Conservation (phyloP, 1,284 basidiomycete species). For the Gomphus bonarii region DNA sequence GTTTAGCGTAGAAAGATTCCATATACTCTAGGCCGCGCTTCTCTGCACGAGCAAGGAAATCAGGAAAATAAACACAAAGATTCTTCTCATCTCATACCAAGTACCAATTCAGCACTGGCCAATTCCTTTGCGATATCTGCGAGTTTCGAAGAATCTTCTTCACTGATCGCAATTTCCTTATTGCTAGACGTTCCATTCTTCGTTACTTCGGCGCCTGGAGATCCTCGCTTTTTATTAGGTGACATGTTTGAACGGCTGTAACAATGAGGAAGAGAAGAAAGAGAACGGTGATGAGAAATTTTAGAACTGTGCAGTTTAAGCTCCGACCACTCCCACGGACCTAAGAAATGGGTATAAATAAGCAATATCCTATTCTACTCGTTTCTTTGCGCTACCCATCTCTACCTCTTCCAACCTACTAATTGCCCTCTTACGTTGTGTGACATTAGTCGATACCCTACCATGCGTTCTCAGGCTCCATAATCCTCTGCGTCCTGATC, state of each 20-base stretch:
- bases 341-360: neutral
- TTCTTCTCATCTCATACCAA: constrained; percentile 38
- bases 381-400: constrained; percentile 49
- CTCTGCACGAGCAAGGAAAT: constrained; percentile 32
- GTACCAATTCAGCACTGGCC: constrained; percentile 52
- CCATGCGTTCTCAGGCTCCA: constrained; percentile 27
- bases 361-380: constrained; percentile 41
- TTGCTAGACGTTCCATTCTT: constrained; percentile 48
- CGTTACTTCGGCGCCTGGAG: constrained; percentile 58
- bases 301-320: neutral
- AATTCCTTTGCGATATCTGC: constrained; percentile 52
- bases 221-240: constrained; percentile 59
- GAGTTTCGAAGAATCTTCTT: constrained; percentile 60
- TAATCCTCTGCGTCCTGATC: constrained; percentile 67
- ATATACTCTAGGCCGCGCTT: constrained; percentile 47
- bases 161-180: constrained; percentile 47
- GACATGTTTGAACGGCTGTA: constrained; percentile 7
- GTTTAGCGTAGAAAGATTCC: constrained; percentile 52
- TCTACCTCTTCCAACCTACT: constrained; percentile 43
- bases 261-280: constrained; percentile 9
- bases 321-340: constrained; percentile 9
- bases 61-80: neutral
- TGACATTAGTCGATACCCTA: neutral
- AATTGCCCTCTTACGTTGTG: constrained; percentile 27
- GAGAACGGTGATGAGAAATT: neutral